Percentiles rank a stretch among this genome's conserved stretches.
Conservation (phyloP, 73 alveolate genomes). For the Uronychia setigera region DNA sequence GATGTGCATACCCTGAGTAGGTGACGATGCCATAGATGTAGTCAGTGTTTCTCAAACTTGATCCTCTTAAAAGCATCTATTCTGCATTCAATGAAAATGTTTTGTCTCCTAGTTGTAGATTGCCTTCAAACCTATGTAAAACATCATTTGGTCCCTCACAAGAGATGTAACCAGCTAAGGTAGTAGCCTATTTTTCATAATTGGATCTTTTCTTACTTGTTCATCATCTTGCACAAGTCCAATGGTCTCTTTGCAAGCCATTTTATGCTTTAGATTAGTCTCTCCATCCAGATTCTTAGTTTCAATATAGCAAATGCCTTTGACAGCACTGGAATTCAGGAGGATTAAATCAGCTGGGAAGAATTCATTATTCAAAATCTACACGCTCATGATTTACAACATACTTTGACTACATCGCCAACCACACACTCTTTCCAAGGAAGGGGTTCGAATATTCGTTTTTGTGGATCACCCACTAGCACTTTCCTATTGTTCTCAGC, state of each 20-base stretch:
- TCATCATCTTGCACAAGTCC: conserved; percentile 46
- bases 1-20: too few species aligned
- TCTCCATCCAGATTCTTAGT: conserved; percentile 98
- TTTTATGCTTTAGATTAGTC: conserved; percentile 91
- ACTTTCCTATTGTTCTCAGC: conserved; percentile 78
- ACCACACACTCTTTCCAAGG: conserved; percentile 87
- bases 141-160: conserved; percentile 67
- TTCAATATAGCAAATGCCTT: conserved; percentile 92
- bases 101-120: conserved; percentile 6
- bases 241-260: conserved; percentile 66
- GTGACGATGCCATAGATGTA: conserved; percentile 68
- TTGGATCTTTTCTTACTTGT: neutral
- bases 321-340: conserved; percentile 80
- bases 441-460: conserved; percentile 46
- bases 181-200: conserved; percentile 20
- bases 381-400: neutral
- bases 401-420: conserved; percentile 85
- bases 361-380: conserved; percentile 71
- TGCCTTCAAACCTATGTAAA: conserved; percentile 61
- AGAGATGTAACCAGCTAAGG: conserved; percentile 45
- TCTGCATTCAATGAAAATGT: conserved; percentile 40
- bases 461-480: conserved; percentile 34
- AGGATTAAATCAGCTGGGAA: conserved; percentile 93
- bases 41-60: conserved; percentile 89
- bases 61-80: conserved; percentile 87